Base-by-base conservation (phyloP, 495 filamentous ascomycete species). In the Penicillium angulare region DNA sequence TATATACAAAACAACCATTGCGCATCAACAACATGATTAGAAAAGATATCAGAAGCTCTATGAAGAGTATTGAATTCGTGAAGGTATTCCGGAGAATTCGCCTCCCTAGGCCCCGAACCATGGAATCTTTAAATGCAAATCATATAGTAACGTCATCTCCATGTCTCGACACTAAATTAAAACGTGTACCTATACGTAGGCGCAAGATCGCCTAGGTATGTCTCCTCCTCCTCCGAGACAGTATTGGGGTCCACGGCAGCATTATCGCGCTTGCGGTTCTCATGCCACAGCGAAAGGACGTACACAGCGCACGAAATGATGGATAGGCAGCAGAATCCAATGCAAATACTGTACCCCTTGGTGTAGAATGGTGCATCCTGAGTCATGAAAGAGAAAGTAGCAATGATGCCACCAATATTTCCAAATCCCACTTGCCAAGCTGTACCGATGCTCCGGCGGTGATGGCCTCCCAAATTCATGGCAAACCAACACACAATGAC, bases 341-440 rank as follows among this genome's bases (percentile, higher is more conserved):
- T 66, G 60, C 84, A 88, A 52, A 97, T 89, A 26, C 73, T 74
- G 69, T 92, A 96, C 0, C 93, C 93, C 17, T 79, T 79, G 12
- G 72, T 82, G 65, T 86, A 96, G 22, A 43, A 59, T 2, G 72
- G 59, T 5, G 87, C 83, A 63, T 97, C 89, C 39, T 77, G 83
- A 6, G 64, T 56, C 20, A 93, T 56, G 67, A 97, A 98, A 0
- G 84, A 76, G 68, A 86, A 97, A 0, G 90, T 92, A 0, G 92
- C 80, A 47, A 97, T 90, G 55, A 98, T 95, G 12, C 92, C 93
- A 31, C 90, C 92, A 26, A 73, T 87, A 57, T 97, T 96, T n/a
- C 92, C 92, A 55, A 95, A 95, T 0, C 87, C 90, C 35, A 97
- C 74, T 64, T 96, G 91, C 87, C 86, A 96, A 6, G 88, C 93